Evolutionary conservation across 1,284 basidiomycete species (phyloP), one percentile per base, ranked within the genome.

Genomic region (Boletus sp.): DNA sequence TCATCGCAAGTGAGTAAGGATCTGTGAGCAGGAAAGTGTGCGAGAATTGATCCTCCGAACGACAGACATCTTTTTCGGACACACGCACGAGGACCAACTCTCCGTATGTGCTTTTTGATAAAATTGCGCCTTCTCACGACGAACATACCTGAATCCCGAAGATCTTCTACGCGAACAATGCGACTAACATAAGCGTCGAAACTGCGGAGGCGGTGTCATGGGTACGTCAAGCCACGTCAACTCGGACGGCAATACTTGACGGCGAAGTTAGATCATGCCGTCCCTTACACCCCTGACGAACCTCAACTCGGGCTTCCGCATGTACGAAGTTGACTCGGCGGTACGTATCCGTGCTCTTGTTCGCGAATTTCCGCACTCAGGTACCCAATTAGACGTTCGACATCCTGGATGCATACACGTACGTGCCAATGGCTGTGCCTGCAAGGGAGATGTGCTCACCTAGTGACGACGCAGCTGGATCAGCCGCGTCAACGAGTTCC

Each of bases 51-150:
- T 22, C 50, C 55, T 49, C 63, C 12, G 33, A 52, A 44, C 53
- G 29, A 27, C 58, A 86, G 85, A 81, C 61, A 82, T 91, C 48
- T 91, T 91, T 76, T 91, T 80, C 62, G 91, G 90, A 16, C 91
- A 92, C 68, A 89, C 88, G 0, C 91, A 92, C 63, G 89, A 92
- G 70, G 90, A 92, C 69, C 81, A 90, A 65, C 75, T 89, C 59
- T 83, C 82, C 27, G 84, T 87, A 56, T 22, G 67, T 65, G 29
- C 41, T 16, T 27, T 18, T 27, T 22, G 12, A n/a, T 31, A 13
- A 16, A 7, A 29, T 6, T 13, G 27, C 15, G 1, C 27, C 7
- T 9, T 1, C 36, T 53, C 15, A 24, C 18, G 7, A 35, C 5
- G 9, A 29, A 35, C 36, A 13, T 9, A 11, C 1, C 1, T 37